These are phyloP conservation scores for Cyclotella kingstonii DNA, from an alignment of 108 stramenopile species.

Conservation along the genomic window DNA sequence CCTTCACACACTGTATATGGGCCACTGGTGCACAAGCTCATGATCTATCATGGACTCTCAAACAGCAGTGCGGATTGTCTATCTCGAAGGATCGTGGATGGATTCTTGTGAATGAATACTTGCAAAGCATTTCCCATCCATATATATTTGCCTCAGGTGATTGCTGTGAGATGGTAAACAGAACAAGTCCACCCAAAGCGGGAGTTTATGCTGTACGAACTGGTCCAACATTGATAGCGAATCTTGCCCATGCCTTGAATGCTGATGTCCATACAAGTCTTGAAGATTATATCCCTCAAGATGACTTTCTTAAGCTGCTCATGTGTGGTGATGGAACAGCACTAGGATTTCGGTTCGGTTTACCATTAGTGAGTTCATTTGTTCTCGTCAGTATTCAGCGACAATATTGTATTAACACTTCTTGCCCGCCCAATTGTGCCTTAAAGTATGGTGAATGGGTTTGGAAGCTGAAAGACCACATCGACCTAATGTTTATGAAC, in stretches of 20 bases:
- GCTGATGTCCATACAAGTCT: constrained; percentile 10
- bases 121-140: constrained; percentile 80
- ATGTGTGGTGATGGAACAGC: constrained; percentile 87
- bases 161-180: constrained; percentile 61
- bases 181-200: constrained; percentile 68
- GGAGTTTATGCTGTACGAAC: constrained; percentile 89
- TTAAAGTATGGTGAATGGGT: constrained; percentile 80
- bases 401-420: background rate
- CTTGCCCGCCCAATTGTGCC: too few species aligned
- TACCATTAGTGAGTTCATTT: constrained; percentile 44
- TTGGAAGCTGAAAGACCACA: constrained; percentile 74
- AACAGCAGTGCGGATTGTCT: constrained; percentile 53
- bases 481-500: constrained; percentile 81
- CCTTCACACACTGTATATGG: constrained; percentile 79
- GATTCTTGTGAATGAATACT: constrained; percentile 67
- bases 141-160: constrained; percentile 87
- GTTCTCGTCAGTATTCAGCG: background rate
- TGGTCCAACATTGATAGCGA: constrained; percentile 79
- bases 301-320: constrained; percentile 82
- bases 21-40: constrained; percentile 83
- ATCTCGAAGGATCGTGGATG: constrained; percentile 64
- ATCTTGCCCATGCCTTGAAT: constrained; percentile 53
- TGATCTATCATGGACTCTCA: constrained; percentile 42
- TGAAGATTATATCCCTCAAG: constrained; percentile 64
- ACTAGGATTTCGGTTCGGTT: constrained; percentile 85